These are phyloP conservation scores for Phialemoniopsis sp. DNA, from an alignment of 2,329 filamentous ascomycete species.

Conservation along the genomic window DNA sequence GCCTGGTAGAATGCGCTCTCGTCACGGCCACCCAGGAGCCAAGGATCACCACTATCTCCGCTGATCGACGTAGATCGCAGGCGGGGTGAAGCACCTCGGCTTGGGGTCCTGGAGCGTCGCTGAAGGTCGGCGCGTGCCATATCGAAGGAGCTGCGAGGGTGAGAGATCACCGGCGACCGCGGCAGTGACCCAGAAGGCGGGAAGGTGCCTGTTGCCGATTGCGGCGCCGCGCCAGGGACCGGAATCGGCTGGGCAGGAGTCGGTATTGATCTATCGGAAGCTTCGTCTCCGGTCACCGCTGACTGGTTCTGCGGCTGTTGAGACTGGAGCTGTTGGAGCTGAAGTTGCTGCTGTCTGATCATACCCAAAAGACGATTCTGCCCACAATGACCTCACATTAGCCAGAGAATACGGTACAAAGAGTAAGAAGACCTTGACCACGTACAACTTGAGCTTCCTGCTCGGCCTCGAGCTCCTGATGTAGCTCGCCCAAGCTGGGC, in stretches of 20 bases:
- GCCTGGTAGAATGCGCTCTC: conserved; percentile 79
- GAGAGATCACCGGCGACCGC: conserved; percentile 45
- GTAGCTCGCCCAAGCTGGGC: conserved; percentile 71
- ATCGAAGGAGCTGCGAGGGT: conserved; percentile 56
- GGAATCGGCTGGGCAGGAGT: conserved; percentile 17
- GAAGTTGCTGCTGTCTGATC: conserved; percentile 72
- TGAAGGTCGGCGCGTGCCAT: conserved; percentile 51
- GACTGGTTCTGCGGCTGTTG: conserved; percentile 32
- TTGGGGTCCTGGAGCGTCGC: conserved; percentile 55
- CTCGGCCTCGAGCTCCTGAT: conserved; percentile 75
- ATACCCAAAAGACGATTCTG: conserved; percentile 73
- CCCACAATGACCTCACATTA: not conserved
- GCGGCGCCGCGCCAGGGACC: conserved; percentile 25
- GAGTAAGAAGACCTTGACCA: not conserved
- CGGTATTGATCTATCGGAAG: conserved; percentile 33
- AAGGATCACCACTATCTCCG: conserved; percentile 53
- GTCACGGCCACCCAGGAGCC: conserved; percentile 61
- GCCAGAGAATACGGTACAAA: not conserved
- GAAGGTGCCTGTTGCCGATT: conserved; percentile 26
- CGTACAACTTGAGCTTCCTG: conserved; percentile 73
- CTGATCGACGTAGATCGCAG: conserved; percentile 55
- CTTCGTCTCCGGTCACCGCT: conserved; percentile 25
- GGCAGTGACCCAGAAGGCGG: conserved; percentile 38
- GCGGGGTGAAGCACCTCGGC: conserved; percentile 51
- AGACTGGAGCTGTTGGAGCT: conserved; percentile 58